A percentile compares a stretch with the other conserved stretches of the same genome.
These are phyloP conservation scores for Fistulinella cinereoalba DNA, from an alignment of 1,284 basidiomycete genomes.

Conservation along the genomic window DNA sequence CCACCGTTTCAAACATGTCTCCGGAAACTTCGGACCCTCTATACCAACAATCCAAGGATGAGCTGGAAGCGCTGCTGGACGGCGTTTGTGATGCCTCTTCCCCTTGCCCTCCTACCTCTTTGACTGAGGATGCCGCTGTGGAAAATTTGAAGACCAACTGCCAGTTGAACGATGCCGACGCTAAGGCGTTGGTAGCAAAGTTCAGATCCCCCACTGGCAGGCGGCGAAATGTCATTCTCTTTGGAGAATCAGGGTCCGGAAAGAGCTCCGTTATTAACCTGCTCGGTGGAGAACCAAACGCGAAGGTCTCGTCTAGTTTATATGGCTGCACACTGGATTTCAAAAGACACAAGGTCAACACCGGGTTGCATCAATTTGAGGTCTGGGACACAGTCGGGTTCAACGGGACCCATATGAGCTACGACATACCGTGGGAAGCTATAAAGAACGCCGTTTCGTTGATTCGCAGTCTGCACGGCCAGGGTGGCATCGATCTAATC, in stretches of 20 bases:
- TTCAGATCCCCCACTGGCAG: background rate
- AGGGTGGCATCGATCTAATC: constrained; percentile 28
- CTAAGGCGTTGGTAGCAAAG: background rate
- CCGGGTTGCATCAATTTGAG: too few species aligned
- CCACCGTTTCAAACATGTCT: background rate
- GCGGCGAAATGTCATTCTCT: constrained; percentile 5
- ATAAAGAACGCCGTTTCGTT: background rate
- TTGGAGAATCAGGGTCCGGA: background rate
- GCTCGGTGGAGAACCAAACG: background rate
- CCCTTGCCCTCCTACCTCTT: background rate
- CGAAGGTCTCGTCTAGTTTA: too few species aligned
- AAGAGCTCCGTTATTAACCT: constrained; percentile 6
- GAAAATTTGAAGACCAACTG: background rate
- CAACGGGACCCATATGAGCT: background rate
- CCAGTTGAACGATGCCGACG: background rate
- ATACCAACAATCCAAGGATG: constrained; percentile 1
- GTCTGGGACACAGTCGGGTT: constrained; percentile 30
- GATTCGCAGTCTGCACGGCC: background rate
- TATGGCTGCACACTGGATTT: too few species aligned
- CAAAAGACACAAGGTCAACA: too few species aligned
- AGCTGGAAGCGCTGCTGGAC: background rate
- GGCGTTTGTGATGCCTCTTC: background rate
- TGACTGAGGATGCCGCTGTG: background rate
- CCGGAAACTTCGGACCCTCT: background rate
- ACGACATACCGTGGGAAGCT: background rate